Conservation (phyloP, 345 rosid genomes). For the Salix koriyanagi region DNA sequence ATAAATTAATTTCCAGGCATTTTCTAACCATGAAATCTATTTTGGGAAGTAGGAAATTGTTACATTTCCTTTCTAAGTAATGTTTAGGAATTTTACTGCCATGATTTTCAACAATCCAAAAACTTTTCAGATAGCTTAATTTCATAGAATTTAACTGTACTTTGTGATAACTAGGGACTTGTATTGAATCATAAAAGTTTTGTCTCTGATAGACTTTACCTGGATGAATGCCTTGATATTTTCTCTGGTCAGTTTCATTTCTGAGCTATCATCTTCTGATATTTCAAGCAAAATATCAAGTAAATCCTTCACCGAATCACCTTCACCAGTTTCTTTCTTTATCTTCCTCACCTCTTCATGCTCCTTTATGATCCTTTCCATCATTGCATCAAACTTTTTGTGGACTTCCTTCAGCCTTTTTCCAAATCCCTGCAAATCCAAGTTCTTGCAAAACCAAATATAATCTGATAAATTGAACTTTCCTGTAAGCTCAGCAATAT, state of each 20-base stretch:
- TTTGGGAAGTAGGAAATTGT: background rate
- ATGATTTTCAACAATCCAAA: background rate
- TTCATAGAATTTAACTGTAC: background rate
- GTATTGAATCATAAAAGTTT: background rate
- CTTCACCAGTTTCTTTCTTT: slow-evolving; percentile 13
- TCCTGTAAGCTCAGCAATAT: slow-evolving; percentile 33
- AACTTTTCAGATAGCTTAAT: background rate
- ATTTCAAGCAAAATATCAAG: slow-evolving; percentile 45
- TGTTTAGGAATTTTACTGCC: background rate
- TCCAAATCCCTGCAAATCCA: slow-evolving; percentile 48
- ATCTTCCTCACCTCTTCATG: slow-evolving; percentile 39
- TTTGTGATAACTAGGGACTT: background rate
- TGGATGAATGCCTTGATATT: slow-evolving; percentile 54
- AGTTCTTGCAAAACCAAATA: slow-evolving; percentile 51
- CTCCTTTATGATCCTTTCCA: slow-evolving; percentile 42
- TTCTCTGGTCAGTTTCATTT: slow-evolving; percentile 42
- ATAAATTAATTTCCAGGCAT: too few relatives aligned
- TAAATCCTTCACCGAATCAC: slow-evolving; percentile 32
- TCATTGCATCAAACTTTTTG: slow-evolving; percentile 32
- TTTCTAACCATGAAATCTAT: background rate
- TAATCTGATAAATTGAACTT: slow-evolving; percentile 50
- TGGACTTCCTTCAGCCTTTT: slow-evolving; percentile 35
- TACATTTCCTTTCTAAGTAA: too few relatives aligned
- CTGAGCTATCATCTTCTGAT: slow-evolving; percentile 39
- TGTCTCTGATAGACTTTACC: slow-evolving; percentile 22